phyloP scores from a whole-genome alignment of 108 stramenopile species.

The Nitzschia sp. region DNA sequence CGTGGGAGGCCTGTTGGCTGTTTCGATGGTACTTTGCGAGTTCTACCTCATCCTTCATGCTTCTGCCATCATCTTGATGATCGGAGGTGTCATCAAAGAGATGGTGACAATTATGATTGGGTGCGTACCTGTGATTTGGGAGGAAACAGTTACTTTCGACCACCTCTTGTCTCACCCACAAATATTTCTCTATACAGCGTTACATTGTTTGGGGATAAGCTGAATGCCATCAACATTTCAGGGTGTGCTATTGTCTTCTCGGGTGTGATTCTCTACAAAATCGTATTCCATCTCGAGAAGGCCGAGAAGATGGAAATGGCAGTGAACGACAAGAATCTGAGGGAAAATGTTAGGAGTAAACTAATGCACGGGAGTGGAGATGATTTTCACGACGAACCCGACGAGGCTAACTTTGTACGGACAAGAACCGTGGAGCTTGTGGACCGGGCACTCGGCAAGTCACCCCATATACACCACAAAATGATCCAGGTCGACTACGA shows the following conservation, averaged over 20 bases:
- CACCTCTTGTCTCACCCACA: neutral
- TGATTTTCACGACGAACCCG: neutral
- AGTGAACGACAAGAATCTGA: neutral
- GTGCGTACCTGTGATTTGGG: slow-evolving; percentile 40
- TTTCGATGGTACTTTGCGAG: slow-evolving; percentile 87
- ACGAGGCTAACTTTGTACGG: neutral
- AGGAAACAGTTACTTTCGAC: neutral
- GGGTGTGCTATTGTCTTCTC: slow-evolving; percentile 75
- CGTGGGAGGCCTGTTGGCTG: slow-evolving; percentile 73
- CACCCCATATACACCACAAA: neutral
- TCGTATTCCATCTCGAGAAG: slow-evolving; percentile 61
- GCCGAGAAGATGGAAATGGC: slow-evolving; percentile 12
- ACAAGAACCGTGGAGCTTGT: neutral
- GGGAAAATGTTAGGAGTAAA: slow-evolving; percentile 5
- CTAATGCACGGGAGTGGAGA: slow-evolving; percentile 6
- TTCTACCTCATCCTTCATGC: slow-evolving; percentile 85
- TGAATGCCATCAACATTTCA: slow-evolving; percentile 60
- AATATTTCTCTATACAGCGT: too few species aligned
- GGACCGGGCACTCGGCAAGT: neutral
- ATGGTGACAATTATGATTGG: slow-evolving; percentile 84
- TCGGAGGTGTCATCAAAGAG: slow-evolving; percentile 91
- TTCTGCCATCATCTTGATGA: slow-evolving; percentile 85
- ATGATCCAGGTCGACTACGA: too few species aligned
- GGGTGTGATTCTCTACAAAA: slow-evolving; percentile 82
- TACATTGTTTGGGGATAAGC: slow-evolving; percentile 60